These are phyloP conservation scores for Tricholoma sp. DNA, from an alignment of 768 basidiomycete species.

Conservation along the genomic window DNA sequence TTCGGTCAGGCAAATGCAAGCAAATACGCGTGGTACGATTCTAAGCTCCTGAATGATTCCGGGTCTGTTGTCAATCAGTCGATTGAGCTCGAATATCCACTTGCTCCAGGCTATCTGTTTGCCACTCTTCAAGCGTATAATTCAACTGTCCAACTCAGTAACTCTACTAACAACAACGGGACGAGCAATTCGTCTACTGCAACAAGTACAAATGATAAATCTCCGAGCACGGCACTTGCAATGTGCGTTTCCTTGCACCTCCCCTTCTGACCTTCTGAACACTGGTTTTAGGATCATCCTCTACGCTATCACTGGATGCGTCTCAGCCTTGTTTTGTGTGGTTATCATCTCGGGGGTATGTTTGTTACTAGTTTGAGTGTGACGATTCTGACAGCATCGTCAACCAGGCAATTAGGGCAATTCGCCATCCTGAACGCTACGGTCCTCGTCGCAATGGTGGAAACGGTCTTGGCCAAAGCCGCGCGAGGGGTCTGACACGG, in stretches of 20 bases:
- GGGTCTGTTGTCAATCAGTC: slow-evolving; percentile 36
- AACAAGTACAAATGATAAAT: slow-evolving; percentile 4
- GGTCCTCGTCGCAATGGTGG: slow-evolving; percentile 57
- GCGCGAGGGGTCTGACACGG: slow-evolving; percentile 80
- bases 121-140: slow-evolving; percentile 65
- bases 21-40: slow-evolving; percentile 53
- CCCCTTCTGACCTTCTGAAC: neutral
- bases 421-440: slow-evolving; percentile 88
- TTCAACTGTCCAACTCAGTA: slow-evolving; percentile 36
- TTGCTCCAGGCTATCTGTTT: slow-evolving; percentile 57
- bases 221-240: slow-evolving; percentile 57
- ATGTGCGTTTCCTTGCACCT: slow-evolving; percentile 46
- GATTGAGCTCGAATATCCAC: slow-evolving; percentile 36
- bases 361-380: slow-evolving; percentile 8
- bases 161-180: slow-evolving; percentile 20
- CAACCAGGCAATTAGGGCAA: slow-evolving; percentile 66
- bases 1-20: slow-evolving; percentile 46
- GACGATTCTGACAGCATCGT: slow-evolving; percentile 6
- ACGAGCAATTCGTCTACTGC: slow-evolving; percentile 13
- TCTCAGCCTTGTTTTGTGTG: slow-evolving; percentile 77
- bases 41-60: slow-evolving; percentile 55
- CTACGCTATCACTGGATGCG: slow-evolving; percentile 86
- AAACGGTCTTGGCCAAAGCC: slow-evolving; percentile 48
- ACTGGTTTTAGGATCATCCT: slow-evolving; percentile 58
- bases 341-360: slow-evolving; percentile 83